Percentiles rank a stretch among this genome's conserved stretches.
These are phyloP conservation scores for Coemansia aciculifera DNA, from an alignment of 192 early-diverging fungal species.

Conservation along the genomic window DNA sequence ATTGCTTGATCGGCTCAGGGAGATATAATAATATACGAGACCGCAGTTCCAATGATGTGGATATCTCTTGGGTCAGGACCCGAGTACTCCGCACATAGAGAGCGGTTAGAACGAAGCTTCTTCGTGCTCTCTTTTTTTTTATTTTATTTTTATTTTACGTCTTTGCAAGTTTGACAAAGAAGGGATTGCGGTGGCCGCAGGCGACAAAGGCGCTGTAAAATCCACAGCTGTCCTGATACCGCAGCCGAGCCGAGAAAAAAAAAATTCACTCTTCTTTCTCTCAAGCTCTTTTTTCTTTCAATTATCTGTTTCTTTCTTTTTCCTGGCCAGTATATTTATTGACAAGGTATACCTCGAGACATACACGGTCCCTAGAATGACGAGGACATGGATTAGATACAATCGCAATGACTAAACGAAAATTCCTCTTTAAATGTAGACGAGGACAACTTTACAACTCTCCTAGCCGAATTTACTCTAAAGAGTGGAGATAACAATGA, in stretches of 20 bases:
- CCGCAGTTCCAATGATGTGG: not conserved
- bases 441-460: not conserved
- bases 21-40: not conserved
- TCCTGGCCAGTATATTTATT: not conserved
- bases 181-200: not conserved
- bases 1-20: not conserved
- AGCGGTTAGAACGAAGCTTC: not conserved
- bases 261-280: not conserved
- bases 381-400: not conserved
- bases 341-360: not conserved
- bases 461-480: not conserved
- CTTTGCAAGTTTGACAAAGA: not conserved
- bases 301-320: not conserved
- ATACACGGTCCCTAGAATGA: not conserved
- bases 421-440: not conserved
- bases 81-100: not conserved
- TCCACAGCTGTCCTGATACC: not conserved
- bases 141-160: not conserved
- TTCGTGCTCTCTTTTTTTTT: not conserved
- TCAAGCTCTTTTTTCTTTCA: not conserved
- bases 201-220: not conserved
- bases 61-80: not conserved
- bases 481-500: conserved; percentile 12
- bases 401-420: not conserved
- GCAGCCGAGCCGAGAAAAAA: not conserved